Base-by-base conservation (phyloP, 176 grass and related monocot species). In the Pharus latifolius region DNA sequence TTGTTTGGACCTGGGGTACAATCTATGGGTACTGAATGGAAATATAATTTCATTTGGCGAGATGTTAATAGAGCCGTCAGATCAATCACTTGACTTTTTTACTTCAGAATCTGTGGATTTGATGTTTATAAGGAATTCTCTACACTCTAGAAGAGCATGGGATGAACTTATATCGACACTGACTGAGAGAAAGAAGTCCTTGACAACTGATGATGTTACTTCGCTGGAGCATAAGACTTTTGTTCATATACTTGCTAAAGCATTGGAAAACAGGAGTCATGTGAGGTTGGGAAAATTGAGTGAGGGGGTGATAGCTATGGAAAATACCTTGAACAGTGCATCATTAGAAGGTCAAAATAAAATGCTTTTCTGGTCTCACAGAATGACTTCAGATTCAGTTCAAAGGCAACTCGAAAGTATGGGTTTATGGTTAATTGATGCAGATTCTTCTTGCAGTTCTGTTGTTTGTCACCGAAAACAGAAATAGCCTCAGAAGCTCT, bases 401-500 rank as follows among this genome's bases (percentile, higher is more conserved):
- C 77, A 84, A 73, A 82, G 75, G 62, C 65, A 87, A 64, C 83
- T 97, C 10, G 27, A 71, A 76, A 83, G 73, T 60, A 63, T 77
- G 28, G 72, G 70, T 64, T 80, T 97, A 63, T 97, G 89, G 93
- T 80, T 85, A 62, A 43, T 90, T 30, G 86, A 90, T 78, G 82
- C 65, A 40, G 93, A 97, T 85, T 90, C n/a, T 31, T 87, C 93
- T n/a, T 97, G 93, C 70, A 75, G 51, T 78, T 70, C 83, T 80
- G 86, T 97, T 77, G 43, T 92, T 88, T 97, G 93, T 83, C 59
- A 33, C 45, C 72, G 64, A 70, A 73, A 66, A 46, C 74, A 84
- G 37, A 61, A 56, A 33, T 53, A 72, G 20, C 55, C 28, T 42
- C 30, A 73, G 22, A 48, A 53, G 23, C 66, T 79, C 73, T 64